Conservation (phyloP, 495 filamentous ascomycete genomes). For the Apodospora peruviana region DNA sequence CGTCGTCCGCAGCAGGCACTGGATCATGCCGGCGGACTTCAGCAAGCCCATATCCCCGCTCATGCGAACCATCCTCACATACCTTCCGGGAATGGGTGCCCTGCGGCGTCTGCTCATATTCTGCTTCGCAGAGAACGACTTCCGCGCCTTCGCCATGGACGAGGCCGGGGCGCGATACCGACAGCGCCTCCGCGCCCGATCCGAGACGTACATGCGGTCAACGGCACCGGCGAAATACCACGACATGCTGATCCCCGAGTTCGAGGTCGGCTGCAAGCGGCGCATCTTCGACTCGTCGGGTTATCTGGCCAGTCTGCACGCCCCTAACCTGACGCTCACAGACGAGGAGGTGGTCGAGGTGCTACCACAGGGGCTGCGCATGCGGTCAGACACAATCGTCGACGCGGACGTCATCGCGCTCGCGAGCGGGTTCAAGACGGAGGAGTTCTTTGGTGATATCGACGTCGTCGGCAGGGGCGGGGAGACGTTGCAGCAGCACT, state of each 20-base stretch:
- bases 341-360: conserved; percentile 30
- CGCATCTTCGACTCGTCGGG: conserved; percentile 35
- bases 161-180: conserved; percentile 9
- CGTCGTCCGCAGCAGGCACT: conserved; percentile 23
- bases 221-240: conserved; percentile 36
- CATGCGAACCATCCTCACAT: conserved; percentile 10
- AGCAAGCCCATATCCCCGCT: conserved; percentile 12
- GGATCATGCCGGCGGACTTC: conserved; percentile 33
- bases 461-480: conserved; percentile 30
- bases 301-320: conserved; percentile 24
- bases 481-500: conserved; percentile 30
- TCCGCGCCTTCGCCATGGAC: conserved; percentile 19
- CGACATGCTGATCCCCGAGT: conserved; percentile 36
- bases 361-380: conserved; percentile 26
- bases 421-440: conserved; percentile 36
- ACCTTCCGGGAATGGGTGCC: conserved; percentile 22
- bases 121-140: conserved; percentile 1
- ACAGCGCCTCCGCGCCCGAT: background rate
- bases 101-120: conserved; percentile 23
- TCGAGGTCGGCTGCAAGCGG: conserved; percentile 39
- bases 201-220: conserved; percentile 30
- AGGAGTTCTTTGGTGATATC: conserved; percentile 25
- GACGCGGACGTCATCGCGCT: conserved; percentile 38
- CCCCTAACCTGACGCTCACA: conserved; percentile 28
- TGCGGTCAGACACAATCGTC: conserved; percentile 13